Evolutionary conservation across 2,329 filamentous ascomycete genomes (phyloP), one percentile per base, ranked within the genome.

Genomic region (Claviceps quebecensis): DNA sequence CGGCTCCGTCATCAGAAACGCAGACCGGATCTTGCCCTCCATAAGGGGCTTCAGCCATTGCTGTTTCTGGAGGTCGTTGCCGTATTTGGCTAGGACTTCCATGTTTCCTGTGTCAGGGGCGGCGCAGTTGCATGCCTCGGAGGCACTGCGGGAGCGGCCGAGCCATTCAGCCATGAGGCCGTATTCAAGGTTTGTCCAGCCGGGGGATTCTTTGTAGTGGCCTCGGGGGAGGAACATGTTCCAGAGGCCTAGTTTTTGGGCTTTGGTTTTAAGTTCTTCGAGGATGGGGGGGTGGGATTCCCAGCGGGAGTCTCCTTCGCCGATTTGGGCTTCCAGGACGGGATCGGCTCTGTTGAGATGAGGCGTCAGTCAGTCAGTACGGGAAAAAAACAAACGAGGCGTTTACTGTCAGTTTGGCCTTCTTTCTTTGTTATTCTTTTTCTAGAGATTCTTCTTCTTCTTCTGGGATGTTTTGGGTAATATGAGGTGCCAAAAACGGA

Each of bases 151-250:
- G 58, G 87, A 95, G 72, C 87, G 91, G 57, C 93, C 93, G 60
- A 97, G 74, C 72, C 87, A 86, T 72, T 98, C 93, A 17, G 93
- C 93, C 90, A 97, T 98, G 61, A 98, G 73, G 13, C 90, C 93
- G 65, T 98, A 98, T 71, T 98, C 93, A 56, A 98, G 75, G 69
- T 97, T 98, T 54, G 83, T 87, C 72, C 88, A 96, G 37, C 93
- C 93, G 23, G 91, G 89, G 1, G 89, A 94, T 72, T 96, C 87
- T 67, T 85, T 87, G 77, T 96, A 97, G 71, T 96, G 90, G 61
- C 84, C 89, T 73, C 86, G 91, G 57, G 93, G 87, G 59, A 98
- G 71, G 75, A 98, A 98, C 84, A 98, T 86, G 71, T 98, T 98
- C 93, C 93, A 98, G 45, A 98, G 75, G 1, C 91, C 93, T 26